Evolutionary conservation across 2,329 filamentous ascomycete species (phyloP).

Genomic region (Trichoderma guizhouense): DNA sequence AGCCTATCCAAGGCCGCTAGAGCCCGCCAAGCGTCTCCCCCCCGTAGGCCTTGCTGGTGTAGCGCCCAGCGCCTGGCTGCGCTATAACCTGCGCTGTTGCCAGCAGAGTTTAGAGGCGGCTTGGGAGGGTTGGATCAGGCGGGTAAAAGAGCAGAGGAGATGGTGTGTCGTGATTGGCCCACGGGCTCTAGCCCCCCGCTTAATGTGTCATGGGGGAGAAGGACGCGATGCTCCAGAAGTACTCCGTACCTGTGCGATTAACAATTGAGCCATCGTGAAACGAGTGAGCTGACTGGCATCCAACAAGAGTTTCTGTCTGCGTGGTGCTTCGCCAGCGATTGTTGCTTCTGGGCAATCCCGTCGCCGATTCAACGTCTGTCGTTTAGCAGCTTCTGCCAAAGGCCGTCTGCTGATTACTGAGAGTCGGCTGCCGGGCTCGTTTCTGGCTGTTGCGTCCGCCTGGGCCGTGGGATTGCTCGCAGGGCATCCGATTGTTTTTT

Average conservation of each 20-base stretch:
- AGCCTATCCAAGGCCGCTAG: neutral
- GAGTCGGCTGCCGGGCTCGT: neutral
- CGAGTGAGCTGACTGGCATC: constrained; percentile 16
- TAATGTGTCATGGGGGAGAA: constrained; percentile 38
- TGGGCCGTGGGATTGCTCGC: constrained; percentile 20
- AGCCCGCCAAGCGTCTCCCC: constrained; percentile 1
- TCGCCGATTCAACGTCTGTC: neutral
- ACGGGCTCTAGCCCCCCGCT: constrained; percentile 31
- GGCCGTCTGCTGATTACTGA: neutral
- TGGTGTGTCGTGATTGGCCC: constrained; percentile 32
- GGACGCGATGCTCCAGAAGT: constrained; percentile 24
- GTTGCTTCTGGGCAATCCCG: neutral
- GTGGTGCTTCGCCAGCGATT: constrained; percentile 16
- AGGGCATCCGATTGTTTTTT: constrained; percentile 8
- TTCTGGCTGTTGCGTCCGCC: constrained; percentile 13
- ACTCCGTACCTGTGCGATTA: constrained; percentile 17
- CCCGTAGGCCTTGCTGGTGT: constrained; percentile 2
- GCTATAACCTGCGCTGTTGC: constrained; percentile 2
- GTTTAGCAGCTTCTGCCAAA: neutral
- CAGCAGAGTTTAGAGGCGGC: constrained; percentile 14
- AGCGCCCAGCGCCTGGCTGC: constrained; percentile 1
- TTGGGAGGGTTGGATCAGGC: constrained; percentile 17
- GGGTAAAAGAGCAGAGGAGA: constrained; percentile 20
- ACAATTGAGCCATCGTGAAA: constrained; percentile 20
- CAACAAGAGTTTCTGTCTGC: neutral